Conservation (phyloP, 768 basidiomycete genomes). For the Suillus ampliporus region DNA sequence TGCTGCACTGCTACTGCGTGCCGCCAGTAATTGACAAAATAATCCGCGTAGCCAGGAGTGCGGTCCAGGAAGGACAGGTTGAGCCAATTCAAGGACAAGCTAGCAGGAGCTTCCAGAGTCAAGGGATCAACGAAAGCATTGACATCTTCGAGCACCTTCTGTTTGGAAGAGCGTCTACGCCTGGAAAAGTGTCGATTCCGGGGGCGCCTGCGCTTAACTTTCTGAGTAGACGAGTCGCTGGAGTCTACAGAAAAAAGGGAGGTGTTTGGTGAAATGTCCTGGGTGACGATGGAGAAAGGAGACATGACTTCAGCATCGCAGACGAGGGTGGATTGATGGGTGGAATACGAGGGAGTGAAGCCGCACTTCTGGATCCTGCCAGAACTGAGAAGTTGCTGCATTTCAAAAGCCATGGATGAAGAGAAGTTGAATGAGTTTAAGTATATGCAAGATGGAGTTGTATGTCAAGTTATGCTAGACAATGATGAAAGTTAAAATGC, state of each 20-base stretch:
- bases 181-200: too few relatives aligned
- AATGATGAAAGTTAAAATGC: not conserved
- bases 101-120: not conserved
- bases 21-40: slow-evolving; percentile 4
- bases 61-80: not conserved
- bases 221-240: not conserved
- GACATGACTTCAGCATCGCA: not conserved
- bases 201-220: not conserved
- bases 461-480: not conserved
- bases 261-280: not conserved
- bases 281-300: not conserved
- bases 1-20: not conserved
- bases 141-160: not conserved
- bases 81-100: not conserved
- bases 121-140: not conserved
- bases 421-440: not conserved
- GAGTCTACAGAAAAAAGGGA: not conserved
- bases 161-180: not conserved
- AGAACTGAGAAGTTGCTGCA: not conserved
- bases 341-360: not conserved
- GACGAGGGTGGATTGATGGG: not conserved
- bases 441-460: not conserved
- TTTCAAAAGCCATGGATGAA: not conserved
- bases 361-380: slow-evolving; percentile 3
- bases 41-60: not conserved